A percentile compares a stretch with the other conserved stretches of the same genome.
phyloP scores from a whole-genome alignment of 2,329 filamentous ascomycete species.

The Dactylellina leptospora region DNA sequence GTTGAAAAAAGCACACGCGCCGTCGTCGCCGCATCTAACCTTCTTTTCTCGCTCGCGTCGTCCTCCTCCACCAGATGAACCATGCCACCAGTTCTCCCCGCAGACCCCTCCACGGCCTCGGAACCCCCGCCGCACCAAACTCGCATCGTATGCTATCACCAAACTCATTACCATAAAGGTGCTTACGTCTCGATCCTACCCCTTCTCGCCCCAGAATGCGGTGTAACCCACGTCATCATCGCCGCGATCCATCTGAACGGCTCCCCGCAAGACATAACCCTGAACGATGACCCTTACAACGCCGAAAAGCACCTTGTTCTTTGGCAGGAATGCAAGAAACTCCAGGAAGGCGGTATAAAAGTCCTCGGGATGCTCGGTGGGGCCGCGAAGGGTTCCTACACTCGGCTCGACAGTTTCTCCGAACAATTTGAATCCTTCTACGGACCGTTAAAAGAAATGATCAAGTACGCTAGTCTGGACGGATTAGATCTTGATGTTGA shows the following conservation, averaged over 20 bases:
- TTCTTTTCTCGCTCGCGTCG: not conserved
- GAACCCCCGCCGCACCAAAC: slow-evolving; percentile 27
- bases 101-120: slow-evolving; percentile 53
- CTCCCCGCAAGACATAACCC: slow-evolving; percentile 71
- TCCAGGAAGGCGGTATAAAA: slow-evolving; percentile 78
- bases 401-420: slow-evolving; percentile 67
- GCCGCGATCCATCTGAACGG: slow-evolving; percentile 86
- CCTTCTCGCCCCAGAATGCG: slow-evolving; percentile 68
- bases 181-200: slow-evolving; percentile 71
- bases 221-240: slow-evolving; percentile 82
- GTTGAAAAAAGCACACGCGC: not conserved
- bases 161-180: slow-evolving; percentile 69
- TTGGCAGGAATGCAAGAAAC: slow-evolving; percentile 77
- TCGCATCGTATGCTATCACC: slow-evolving; percentile 69
- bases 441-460: slow-evolving; percentile 71
- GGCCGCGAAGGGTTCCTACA: slow-evolving; percentile 78
- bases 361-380: slow-evolving; percentile 89
- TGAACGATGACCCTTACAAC: slow-evolving; percentile 81
- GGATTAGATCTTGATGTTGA: slow-evolving; percentile 83
- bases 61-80: slow-evolving; percentile 1
- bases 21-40: not conserved
- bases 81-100: slow-evolving; percentile 47
- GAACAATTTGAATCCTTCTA: slow-evolving; percentile 78
- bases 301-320: slow-evolving; percentile 73
- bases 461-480: slow-evolving; percentile 70